Conservation (phyloP, 2,329 filamentous ascomycete genomes). For the Scolecobasidium constrictum region DNA sequence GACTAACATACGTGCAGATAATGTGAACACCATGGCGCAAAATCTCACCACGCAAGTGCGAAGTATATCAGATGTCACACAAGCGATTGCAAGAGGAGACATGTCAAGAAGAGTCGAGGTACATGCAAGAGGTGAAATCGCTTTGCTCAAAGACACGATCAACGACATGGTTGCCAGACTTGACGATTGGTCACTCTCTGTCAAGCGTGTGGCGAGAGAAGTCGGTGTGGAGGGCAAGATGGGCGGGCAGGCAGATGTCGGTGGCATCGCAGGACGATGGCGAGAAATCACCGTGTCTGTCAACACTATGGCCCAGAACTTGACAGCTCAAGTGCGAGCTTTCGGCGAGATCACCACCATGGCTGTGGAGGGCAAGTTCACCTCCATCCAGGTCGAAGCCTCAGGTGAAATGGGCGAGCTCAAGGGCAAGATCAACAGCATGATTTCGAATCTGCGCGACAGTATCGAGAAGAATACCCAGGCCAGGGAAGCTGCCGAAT, state of each 20-base stretch:
- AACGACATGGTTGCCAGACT: conserved; percentile 97
- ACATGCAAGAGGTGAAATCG: conserved; percentile 87
- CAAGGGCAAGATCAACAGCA: conserved; percentile 98
- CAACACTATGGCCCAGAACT: conserved; percentile 74
- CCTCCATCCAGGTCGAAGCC: conserved; percentile 90
- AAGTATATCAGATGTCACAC: conserved; percentile 86
- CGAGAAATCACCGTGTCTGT: conserved; percentile 97
- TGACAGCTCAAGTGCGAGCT: conserved; percentile 93
- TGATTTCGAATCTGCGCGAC: conserved; percentile 92
- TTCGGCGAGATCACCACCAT: conserved; percentile 98
- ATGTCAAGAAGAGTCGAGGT: conserved; percentile 95
- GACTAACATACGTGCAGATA: conserved; percentile 28
- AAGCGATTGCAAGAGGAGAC: conserved; percentile 90
- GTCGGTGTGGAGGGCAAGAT: conserved; percentile 97
- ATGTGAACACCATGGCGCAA: conserved; percentile 57
- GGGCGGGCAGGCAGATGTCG: conserved; percentile 92
- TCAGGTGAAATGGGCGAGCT: conserved; percentile 99
- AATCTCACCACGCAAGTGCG: conserved; percentile 61
- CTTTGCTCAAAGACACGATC: conserved; percentile 89
- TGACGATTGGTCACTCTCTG: conserved; percentile 90
- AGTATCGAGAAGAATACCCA: conserved; percentile 95
- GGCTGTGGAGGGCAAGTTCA: conserved; percentile 93
- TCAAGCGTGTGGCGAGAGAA: conserved; percentile 90
- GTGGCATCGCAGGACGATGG: conserved; percentile 87
- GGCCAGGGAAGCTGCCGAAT: conserved; percentile 86